These are phyloP conservation scores for Lachnellula occidentalis DNA, from an alignment of 2,329 filamentous ascomycete genomes.

Conservation along the genomic window DNA sequence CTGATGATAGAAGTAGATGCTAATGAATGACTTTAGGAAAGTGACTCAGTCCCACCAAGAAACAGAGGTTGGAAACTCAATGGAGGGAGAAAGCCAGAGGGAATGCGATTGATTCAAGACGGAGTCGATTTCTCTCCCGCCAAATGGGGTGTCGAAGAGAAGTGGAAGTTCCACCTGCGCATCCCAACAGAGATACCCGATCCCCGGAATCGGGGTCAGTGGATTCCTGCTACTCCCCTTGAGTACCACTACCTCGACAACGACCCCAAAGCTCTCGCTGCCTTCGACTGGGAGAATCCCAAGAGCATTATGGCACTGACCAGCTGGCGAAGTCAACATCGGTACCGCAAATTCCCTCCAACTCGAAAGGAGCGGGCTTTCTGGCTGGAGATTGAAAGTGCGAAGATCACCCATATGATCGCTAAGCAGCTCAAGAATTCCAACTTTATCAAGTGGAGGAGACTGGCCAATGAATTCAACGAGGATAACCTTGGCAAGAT, in stretches of 20 bases:
- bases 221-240: neutral
- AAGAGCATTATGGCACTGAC: neutral
- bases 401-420: too few relatives aligned
- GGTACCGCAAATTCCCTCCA: neutral
- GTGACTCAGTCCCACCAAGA: too few relatives aligned
- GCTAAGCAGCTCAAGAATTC: too few relatives aligned
- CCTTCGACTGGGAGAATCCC: neutral
- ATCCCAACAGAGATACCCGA: neutral
- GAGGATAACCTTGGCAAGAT: too few relatives aligned
- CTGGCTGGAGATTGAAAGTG: too few relatives aligned
- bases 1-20: too few relatives aligned
- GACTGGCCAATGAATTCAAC: too few relatives aligned
- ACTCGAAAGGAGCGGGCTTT: neutral
- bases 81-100: too few relatives aligned
- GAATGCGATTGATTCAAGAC: neutral
- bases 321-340: neutral
- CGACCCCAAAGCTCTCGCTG: neutral
- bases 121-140: neutral
- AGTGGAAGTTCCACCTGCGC: neutral
- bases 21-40: too few relatives aligned
- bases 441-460: too few relatives aligned
- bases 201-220: neutral
- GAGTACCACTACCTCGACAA: neutral
- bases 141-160: neutral
- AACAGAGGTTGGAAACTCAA: too few relatives aligned